These are phyloP conservation scores for Phoenix roebelenii DNA, from an alignment of 176 grass and related monocot species.

Conservation along the genomic window DNA sequence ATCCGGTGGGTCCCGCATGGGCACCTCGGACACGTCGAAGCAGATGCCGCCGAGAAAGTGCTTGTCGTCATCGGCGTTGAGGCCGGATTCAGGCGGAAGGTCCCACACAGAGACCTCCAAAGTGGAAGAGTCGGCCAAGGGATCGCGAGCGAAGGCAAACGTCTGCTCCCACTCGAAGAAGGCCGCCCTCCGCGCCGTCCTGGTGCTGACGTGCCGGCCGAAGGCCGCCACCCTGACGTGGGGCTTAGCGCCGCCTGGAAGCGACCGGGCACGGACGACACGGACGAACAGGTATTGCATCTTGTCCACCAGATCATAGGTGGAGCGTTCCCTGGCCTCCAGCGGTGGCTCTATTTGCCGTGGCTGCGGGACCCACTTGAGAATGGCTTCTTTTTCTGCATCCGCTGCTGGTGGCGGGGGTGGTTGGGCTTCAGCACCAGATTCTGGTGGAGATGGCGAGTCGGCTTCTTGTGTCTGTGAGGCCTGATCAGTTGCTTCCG, in stretches of 20 bases:
- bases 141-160: conserved; percentile 59
- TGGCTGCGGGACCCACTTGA: conserved; percentile 15
- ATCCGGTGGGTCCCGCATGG: conserved; percentile 56
- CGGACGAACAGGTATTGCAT: conserved; percentile 87
- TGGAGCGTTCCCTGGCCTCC: conserved; percentile 43
- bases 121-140: conserved; percentile 34
- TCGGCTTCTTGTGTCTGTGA: neutral
- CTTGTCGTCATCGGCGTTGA: conserved; percentile 41
- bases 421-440: neutral
- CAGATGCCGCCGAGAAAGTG: conserved; percentile 79
- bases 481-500: no score
- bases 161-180: conserved; percentile 95
- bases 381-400: conserved; percentile 15
- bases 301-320: conserved; percentile 91
- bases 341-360: conserved; percentile 25
- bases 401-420: neutral
- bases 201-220: conserved; percentile 45
- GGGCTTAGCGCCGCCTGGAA: conserved; percentile 45
- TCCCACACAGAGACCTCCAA: conserved; percentile 83
- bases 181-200: conserved; percentile 41
- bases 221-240: conserved; percentile 63
- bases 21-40: conserved; percentile 78
- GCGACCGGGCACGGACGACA: conserved; percentile 49
- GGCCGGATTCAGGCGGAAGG: conserved; percentile 53
- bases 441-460: conserved; percentile 15